Percentiles rank a stretch among this genome's conserved stretches.
Evolutionary conservation across 2,329 filamentous ascomycete species (phyloP).

Genomic region (Pseudocercospora cruenta): DNA sequence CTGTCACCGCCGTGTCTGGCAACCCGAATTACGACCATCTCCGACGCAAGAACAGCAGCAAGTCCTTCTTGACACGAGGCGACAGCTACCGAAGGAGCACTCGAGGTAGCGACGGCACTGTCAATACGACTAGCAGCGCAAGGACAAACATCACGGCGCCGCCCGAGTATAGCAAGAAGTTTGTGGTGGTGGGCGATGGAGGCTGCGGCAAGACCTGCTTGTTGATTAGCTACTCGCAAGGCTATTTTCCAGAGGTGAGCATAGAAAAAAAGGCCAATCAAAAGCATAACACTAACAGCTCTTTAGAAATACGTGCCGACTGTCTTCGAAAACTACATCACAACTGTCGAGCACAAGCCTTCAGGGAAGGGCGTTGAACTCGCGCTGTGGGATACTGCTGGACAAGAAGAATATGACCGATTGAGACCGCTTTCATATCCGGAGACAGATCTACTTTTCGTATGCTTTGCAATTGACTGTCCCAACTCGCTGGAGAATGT

Average conservation of each 20-base stretch:
- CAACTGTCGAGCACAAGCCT: conserved; percentile 84
- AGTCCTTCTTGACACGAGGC: conserved; percentile 38
- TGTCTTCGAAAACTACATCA: conserved; percentile 99
- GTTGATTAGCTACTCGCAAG: conserved; percentile 97
- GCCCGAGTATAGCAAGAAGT: conserved; percentile 96
- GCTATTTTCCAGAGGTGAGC: conserved; percentile 95
- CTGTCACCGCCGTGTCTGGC: conserved; percentile 35
- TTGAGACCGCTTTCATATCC: conserved; percentile 94
- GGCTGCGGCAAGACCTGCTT: conserved; percentile 98
- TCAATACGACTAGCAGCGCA: conserved; percentile 77
- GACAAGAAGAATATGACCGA: conserved; percentile 97
- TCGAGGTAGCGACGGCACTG: conserved; percentile 77
- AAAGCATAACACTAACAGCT: neutral
- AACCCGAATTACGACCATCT: conserved; percentile 59
- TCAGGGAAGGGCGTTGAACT: conserved; percentile 95
- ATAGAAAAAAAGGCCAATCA: conserved; percentile 14
- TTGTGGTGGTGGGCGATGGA: conserved; percentile 96
- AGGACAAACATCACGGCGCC: conserved; percentile 86
- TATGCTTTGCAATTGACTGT: conserved; percentile 99
- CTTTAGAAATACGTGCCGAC: conserved; percentile 97
- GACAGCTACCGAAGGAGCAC: conserved; percentile 46
- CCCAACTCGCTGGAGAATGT: conserved; percentile 98
- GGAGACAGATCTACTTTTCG: conserved; percentile 95
- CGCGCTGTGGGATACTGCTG: conserved; percentile 96
- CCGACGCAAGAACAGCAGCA: conserved; percentile 57